A percentile compares a stretch with the other conserved stretches of the same genome.
Conservation (phyloP, 2,329 filamentous ascomycete species). For the Dactylella cylindrospora region DNA sequence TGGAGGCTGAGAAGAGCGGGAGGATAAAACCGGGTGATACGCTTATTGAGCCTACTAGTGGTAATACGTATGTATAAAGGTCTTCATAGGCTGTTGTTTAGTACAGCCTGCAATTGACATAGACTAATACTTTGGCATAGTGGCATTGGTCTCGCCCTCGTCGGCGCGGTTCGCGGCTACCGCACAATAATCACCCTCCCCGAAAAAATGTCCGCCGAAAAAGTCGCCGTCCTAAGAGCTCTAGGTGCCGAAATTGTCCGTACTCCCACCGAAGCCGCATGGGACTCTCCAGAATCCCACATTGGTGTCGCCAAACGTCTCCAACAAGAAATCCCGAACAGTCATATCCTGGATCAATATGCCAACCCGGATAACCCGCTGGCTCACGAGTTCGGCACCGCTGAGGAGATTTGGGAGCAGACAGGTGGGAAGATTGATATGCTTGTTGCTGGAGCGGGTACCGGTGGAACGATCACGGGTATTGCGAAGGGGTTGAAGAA, state of each 20-base stretch:
- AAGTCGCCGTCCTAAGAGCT: conserved; percentile 90
- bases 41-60: conserved; percentile 94
- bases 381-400: conserved; percentile 90
- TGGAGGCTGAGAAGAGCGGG: conserved; percentile 86
- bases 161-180: conserved; percentile 94
- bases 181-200: conserved; percentile 98
- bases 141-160: conserved; percentile 90
- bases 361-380: conserved; percentile 86
- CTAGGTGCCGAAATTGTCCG: conserved; percentile 96
- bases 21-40: conserved; percentile 97
- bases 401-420: conserved; percentile 94
- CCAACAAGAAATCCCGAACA: conserved; percentile 93
- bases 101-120: not conserved
- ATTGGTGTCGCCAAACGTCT: conserved; percentile 90
- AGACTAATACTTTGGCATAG: conserved; percentile 49
- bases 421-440: conserved; percentile 78
- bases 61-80: conserved; percentile 69
- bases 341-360: conserved; percentile 97
- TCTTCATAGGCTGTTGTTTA: not conserved
- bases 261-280: conserved; percentile 93
- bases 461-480: conserved; percentile 91
- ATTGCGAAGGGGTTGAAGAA: conserved; percentile 78
- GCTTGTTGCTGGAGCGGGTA: conserved; percentile 88
- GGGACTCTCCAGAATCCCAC: conserved; percentile 90
- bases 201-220: conserved; percentile 99